Percentiles rank a stretch among this genome's conserved stretches.
These are phyloP conservation scores for Agapanthus africanus DNA, from an alignment of 106 monocot genomes.

Conservation along the genomic window DNA sequence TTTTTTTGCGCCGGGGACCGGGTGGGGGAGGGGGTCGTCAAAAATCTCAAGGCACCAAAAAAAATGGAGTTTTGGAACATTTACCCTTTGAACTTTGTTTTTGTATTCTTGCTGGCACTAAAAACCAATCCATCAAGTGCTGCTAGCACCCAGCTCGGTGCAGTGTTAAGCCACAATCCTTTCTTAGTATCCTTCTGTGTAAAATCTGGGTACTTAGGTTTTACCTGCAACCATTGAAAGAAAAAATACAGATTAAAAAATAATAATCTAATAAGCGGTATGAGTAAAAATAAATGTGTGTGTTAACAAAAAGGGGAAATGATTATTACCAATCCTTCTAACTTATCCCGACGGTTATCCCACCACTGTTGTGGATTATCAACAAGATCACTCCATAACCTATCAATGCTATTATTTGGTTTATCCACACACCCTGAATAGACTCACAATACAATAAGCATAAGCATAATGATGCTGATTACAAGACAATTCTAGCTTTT, in stretches of 20 bases:
- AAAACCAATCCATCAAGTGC: slow-evolving; percentile 28
- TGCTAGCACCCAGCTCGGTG: slow-evolving; percentile 26
- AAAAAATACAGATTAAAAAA: not conserved
- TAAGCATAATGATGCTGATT: not conserved
- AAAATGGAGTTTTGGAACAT: not conserved
- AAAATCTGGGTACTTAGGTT: slow-evolving; percentile 56
- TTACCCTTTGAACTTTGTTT: slow-evolving; percentile 7
- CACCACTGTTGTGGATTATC: slow-evolving; percentile 46
- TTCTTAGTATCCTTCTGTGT: slow-evolving; percentile 32
- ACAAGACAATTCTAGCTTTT: not conserved
- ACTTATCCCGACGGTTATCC: slow-evolving; percentile 50
- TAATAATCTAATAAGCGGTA: not conserved
- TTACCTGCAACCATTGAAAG: slow-evolving; percentile 23
- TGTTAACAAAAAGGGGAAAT: not conserved
- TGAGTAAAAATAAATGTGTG: not conserved
- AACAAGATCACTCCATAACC: slow-evolving; percentile 47
- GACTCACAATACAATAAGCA: not conserved
- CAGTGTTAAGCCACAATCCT: slow-evolving; percentile 49
- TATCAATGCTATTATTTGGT: slow-evolving; percentile 4
- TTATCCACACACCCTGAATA: slow-evolving; percentile 15
- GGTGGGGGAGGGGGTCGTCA: too few relatives aligned
- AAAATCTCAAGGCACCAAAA: not conserved
- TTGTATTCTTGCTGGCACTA: not conserved
- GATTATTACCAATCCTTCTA: slow-evolving; percentile 36
- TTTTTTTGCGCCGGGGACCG: too few relatives aligned